Evolutionary conservation across 2,329 filamentous ascomycete genomes (phyloP).

Genomic region (Simplicillium aogashimaense): DNA sequence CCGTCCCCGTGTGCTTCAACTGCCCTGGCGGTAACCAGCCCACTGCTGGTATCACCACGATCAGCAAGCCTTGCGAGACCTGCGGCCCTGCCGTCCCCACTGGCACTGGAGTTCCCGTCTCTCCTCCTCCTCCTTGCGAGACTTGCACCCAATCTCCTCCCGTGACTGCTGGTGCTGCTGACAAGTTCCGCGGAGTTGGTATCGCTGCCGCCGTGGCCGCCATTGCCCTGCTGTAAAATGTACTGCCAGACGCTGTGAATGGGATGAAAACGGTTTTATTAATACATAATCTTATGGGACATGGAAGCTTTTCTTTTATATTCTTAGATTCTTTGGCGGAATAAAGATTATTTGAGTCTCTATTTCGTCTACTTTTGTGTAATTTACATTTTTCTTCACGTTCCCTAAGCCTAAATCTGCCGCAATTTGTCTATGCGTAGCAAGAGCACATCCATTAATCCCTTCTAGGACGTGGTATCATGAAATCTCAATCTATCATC

Average conservation of each 20-base stretch:
- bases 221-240: constrained; percentile 3
- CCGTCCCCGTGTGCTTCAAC: background rate
- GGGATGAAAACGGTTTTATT: background rate
- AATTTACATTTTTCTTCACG: no score
- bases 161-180: constrained; percentile 1
- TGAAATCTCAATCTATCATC: no score
- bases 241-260: background rate
- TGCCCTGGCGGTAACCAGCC: background rate
- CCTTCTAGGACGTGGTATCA: no score
- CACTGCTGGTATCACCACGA: constrained; percentile 2
- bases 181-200: constrained; percentile 2
- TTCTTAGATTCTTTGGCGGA: no score
- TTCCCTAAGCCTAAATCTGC: no score
- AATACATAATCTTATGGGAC: background rate
- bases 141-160: background rate
- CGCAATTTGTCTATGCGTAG: no score
- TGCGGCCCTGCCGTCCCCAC: background rate
- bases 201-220: constrained; percentile 6
- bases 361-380: no score
- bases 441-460: no score
- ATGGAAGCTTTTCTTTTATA: no score
- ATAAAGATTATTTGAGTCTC: no score
- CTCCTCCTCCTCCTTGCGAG: no score
- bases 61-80: constrained; percentile 1
- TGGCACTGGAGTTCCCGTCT: background rate